Base-by-base conservation (phyloP, 768 basidiomycete species). In the Gloeophyllum trabeum region DNA sequence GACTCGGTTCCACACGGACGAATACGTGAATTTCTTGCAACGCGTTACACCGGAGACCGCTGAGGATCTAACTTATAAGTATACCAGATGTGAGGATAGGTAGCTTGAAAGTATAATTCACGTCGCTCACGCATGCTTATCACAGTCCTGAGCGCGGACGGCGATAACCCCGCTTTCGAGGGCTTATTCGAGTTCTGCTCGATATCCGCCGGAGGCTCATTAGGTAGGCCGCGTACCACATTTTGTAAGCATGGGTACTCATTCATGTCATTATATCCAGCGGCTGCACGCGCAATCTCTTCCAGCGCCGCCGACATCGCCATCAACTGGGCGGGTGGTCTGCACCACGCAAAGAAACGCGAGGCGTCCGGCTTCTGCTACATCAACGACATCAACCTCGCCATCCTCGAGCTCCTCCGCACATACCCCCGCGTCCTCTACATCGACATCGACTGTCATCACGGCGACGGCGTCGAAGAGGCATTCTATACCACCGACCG, bases 341-440 rank as follows among this genome's bases (percentile, higher is more conserved):
- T 99, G 3, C 96, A 99, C 62, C 96, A 99, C 60, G 96, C 96
- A n/a, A 99, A 99, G 66, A 98, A 97, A 60, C 76, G 87, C 43
- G 96, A 97, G 64, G 96, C 94, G 0, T 88, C 86, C 5, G 96
- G 96, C 12, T 99, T 99, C 63, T 99, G 96, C 70, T 99, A 98
- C 67, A 81, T 98, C 63, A 99, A 99, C 61, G 88, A 93, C 61
- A 99, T 97, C 57, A 92, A 96, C 1, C 79, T 98, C 20, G 83
- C 80, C 35, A 94, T 96, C 26, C 73, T 99, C 37, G 94, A 96
- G 59, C 79, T 99, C 5, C 66, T 94, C n/a, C 76, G 92, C 50
- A 76, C 69, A 42, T 78, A 79, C 54, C 71, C 86, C 2, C 81
- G 96, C 42, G 94, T 99, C 12, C 65, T 99, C 24, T 98, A 99